Evolutionary conservation across 1,284 basidiomycete species (phyloP).

Genomic region (Salmacisia buchloeana): DNA sequence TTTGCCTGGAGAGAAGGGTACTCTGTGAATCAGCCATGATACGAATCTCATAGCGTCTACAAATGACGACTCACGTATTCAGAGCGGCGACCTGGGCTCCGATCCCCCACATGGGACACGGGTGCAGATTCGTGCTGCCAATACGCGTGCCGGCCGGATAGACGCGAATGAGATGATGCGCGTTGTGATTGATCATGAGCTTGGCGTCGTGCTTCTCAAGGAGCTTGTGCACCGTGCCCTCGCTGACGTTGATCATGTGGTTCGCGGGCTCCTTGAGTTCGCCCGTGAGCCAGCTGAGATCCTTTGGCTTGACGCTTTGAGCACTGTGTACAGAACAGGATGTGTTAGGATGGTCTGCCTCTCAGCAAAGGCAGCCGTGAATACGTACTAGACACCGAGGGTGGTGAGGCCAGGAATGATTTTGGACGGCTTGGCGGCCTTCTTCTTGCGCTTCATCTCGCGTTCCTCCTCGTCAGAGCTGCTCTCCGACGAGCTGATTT

Average conservation of each 20-base stretch:
- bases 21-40: background rate
- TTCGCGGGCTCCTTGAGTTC: slow-evolving; percentile 41
- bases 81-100: slow-evolving; percentile 62
- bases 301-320: slow-evolving; percentile 36
- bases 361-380: background rate
- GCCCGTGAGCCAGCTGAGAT: slow-evolving; percentile 36
- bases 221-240: slow-evolving; percentile 55
- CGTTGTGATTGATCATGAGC: slow-evolving; percentile 53
- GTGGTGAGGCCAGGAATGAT: slow-evolving; percentile 41
- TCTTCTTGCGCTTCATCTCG: slow-evolving; percentile 14
- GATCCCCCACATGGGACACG: slow-evolving; percentile 58
- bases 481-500: background rate
- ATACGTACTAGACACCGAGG: slow-evolving; percentile 29
- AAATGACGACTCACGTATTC: slow-evolving; percentile 48
- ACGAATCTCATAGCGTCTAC: background rate
- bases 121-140: slow-evolving; percentile 58
- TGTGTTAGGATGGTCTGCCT: background rate
- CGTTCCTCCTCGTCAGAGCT: slow-evolving; percentile 11
- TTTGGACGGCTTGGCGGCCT: slow-evolving; percentile 17
- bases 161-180: slow-evolving; percentile 58
- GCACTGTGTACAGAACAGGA: slow-evolving; percentile 12
- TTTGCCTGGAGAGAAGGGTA: too few species aligned
- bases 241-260: slow-evolving; percentile 61
- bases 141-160: slow-evolving; percentile 62
- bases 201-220: slow-evolving; percentile 49